A percentile compares a stretch with the other conserved stretches of the same genome.
phyloP scores from a whole-genome alignment of 768 basidiomycete genomes.

The Chalciporus chontae region DNA sequence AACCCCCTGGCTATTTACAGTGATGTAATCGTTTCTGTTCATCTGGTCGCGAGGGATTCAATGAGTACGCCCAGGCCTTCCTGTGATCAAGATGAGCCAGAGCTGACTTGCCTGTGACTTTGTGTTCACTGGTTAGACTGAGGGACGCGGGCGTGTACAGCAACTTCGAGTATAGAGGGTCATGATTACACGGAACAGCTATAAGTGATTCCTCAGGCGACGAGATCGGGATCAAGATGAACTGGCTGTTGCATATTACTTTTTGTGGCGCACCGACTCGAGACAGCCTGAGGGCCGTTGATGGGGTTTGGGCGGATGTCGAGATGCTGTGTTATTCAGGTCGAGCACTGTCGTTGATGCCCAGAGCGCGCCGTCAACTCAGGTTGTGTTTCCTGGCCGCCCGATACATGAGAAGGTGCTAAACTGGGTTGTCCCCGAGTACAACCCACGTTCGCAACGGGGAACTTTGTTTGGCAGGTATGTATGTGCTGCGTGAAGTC shows the following conservation, averaged over 20 bases:
- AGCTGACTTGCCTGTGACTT: slow-evolving; percentile 2
- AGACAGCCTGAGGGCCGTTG: too few relatives aligned
- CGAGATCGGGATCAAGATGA: neutral
- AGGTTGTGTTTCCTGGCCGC: too few relatives aligned
- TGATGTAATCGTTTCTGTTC: slow-evolving; percentile 9
- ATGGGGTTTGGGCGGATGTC: too few relatives aligned
- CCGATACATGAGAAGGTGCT: too few relatives aligned
- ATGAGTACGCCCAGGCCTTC: neutral
- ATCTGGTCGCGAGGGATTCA: slow-evolving; percentile 14
- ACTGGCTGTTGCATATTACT: neutral
- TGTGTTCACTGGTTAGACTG: too few relatives aligned
- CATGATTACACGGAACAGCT: neutral
- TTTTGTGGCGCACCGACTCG: neutral
- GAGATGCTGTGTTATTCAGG: neutral
- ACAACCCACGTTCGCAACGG: too few relatives aligned
- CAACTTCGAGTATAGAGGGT: neutral
- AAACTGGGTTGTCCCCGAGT: too few relatives aligned
- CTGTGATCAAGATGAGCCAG: too few relatives aligned
- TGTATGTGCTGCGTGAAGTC: neutral
- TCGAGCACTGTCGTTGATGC: too few relatives aligned
- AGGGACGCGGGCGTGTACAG: neutral
- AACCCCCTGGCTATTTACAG: slow-evolving; percentile 3
- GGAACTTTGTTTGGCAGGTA: neutral
- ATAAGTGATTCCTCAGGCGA: slow-evolving; percentile 3
- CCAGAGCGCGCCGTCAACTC: too few relatives aligned